These are phyloP conservation scores for Trypanosoma congolense DNA, from an alignment of 208 protist species.

Conservation along the genomic window DNA sequence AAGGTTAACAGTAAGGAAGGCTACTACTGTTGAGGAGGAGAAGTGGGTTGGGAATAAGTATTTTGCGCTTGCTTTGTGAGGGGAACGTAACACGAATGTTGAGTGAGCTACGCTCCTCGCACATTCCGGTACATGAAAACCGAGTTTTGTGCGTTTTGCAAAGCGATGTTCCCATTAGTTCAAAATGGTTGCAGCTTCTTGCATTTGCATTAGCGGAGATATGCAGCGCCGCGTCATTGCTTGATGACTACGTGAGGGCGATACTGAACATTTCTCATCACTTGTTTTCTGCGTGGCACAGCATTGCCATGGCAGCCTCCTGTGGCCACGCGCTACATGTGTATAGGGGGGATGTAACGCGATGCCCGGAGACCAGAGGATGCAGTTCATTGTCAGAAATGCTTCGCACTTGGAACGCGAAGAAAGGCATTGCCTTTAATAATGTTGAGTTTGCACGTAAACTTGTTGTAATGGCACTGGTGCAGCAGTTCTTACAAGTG, in stretches of 20 bases:
- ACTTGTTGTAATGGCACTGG: conserved; percentile 35
- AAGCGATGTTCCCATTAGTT: conserved; percentile 22
- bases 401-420: not conserved
- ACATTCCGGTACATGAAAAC: not conserved
- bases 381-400: not conserved
- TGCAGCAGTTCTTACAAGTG: conserved; percentile 52
- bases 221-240: conserved; percentile 54
- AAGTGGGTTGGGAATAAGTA: too few species aligned
- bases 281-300: conserved; percentile 57
- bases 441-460: conserved; percentile 45
- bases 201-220: conserved; percentile 64
- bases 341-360: not conserved
- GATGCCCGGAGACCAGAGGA: not conserved
- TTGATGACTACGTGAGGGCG: conserved; percentile 59
- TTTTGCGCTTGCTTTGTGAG: too few species aligned
- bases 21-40: too few species aligned
- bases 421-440: conserved; percentile 32
- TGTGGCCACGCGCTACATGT: not conserved
- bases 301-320: conserved; percentile 37
- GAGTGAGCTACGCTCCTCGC: not conserved
- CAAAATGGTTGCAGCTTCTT: conserved; percentile 48
- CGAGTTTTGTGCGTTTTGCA: conserved; percentile 1
- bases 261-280: conserved; percentile 44
- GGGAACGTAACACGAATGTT: too few species aligned
- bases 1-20: too few species aligned